These are phyloP conservation scores for Rhizopus arrhizus DNA, from an alignment of 371 early-diverging fungal genomes.

Conservation along the genomic window DNA sequence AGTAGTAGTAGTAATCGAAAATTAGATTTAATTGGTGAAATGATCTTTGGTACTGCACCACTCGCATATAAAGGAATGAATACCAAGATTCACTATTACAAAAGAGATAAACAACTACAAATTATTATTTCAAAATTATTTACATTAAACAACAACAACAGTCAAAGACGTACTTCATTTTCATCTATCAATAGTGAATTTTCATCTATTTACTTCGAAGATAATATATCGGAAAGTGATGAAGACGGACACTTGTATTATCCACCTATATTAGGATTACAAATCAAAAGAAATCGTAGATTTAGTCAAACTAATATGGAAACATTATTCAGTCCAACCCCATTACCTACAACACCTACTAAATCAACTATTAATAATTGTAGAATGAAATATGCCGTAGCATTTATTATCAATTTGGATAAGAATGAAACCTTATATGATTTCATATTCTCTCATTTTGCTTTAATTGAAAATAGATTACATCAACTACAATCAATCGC, in stretches of 20 bases:
- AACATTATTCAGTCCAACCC: constrained; percentile 68
- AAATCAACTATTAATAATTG: constrained; percentile 8
- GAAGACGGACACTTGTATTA: constrained; percentile 40
- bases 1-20: constrained; percentile 28
- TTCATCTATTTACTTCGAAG: constrained; percentile 30
- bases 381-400: constrained; percentile 58
- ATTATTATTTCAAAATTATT: constrained; percentile 66
- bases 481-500: constrained; percentile 63
- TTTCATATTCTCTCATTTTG: constrained; percentile 69
- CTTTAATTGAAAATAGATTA: constrained; percentile 62
- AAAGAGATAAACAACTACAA: constrained; percentile 58
- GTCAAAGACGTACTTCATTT: constrained; percentile 54
- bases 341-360: constrained; percentile 47
- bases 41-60: constrained; percentile 72
- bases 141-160: constrained; percentile 40
- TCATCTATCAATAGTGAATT: constrained; percentile 63
- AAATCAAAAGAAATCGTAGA: constrained; percentile 51
- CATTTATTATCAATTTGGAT: constrained; percentile 58
- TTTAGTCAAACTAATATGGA: constrained; percentile 69
- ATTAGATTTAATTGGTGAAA: constrained; percentile 58
- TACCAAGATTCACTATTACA: constrained; percentile 63
- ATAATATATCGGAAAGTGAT: constrained; percentile 44
- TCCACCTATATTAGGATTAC: constrained; percentile 43
- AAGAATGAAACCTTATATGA: constrained; percentile 56
- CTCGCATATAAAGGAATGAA: constrained; percentile 70